These are phyloP conservation scores for Crithidia expoeki DNA, from an alignment of 208 protist genomes.

Conservation along the genomic window DNA sequence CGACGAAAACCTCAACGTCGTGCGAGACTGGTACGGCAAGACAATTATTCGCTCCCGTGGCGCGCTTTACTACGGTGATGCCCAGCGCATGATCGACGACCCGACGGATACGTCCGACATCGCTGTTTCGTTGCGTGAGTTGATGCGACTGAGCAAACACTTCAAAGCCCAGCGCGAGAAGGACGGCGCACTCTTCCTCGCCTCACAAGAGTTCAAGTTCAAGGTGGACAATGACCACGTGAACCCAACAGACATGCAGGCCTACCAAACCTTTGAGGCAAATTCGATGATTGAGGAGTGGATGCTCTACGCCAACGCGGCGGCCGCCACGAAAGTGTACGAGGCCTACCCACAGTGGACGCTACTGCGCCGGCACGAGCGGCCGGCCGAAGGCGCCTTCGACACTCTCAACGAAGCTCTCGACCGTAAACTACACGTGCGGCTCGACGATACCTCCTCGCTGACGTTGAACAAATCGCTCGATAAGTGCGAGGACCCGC, in stretches of 20 bases:
- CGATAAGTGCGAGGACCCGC: constrained; percentile 69
- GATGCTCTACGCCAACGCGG: constrained; percentile 97
- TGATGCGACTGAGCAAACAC: constrained; percentile 81
- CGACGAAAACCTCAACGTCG: constrained; percentile 82
- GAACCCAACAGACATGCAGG: constrained; percentile 89
- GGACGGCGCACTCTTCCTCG: constrained; percentile 86
- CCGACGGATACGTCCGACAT: constrained; percentile 58
- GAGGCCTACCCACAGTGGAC: constrained; percentile 84
- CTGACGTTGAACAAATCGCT: constrained; percentile 88
- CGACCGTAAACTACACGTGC: constrained; percentile 51
- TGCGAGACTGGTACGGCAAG: constrained; percentile 91
- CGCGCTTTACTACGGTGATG: constrained; percentile 95
- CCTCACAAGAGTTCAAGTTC: constrained; percentile 93
- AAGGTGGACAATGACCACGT: constrained; percentile 90
- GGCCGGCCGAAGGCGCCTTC: constrained; percentile 83
- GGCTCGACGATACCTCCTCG: constrained; percentile 84
- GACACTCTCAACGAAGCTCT: constrained; percentile 87
- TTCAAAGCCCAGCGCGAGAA: constrained; percentile 85
- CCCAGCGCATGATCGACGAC: constrained; percentile 94
- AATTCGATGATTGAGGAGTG: constrained; percentile 97
- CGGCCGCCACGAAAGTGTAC: constrained; percentile 84
- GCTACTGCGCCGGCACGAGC: constrained; percentile 90
- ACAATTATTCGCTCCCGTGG: constrained; percentile 93
- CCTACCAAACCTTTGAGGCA: constrained; percentile 91
- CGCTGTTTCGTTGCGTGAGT: constrained; percentile 71